These are phyloP conservation scores for Hanseniaspora thailandica DNA, from an alignment of 805 yeast species.

Conservation along the genomic window DNA sequence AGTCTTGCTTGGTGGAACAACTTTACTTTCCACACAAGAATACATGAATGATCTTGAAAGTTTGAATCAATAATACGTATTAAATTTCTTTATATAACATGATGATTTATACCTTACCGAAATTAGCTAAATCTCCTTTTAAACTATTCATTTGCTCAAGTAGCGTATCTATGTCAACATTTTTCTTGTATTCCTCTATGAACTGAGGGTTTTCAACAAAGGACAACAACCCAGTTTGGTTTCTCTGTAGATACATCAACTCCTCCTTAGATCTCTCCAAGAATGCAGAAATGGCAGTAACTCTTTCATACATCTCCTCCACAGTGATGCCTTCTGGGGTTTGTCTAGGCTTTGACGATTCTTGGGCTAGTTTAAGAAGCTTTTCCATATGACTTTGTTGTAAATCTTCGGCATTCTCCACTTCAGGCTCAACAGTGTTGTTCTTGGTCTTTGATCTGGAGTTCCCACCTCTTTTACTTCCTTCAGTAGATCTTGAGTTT, in stretches of 20 bases:
- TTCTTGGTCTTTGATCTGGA: slow-evolving; percentile 3
- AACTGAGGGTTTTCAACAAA: slow-evolving; percentile 35
- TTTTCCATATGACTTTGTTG: slow-evolving; percentile 13
- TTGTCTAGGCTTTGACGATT: slow-evolving; percentile 70
- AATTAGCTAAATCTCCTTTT: background rate
- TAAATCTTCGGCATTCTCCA: slow-evolving; percentile 16
- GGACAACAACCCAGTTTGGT: slow-evolving; percentile 39
- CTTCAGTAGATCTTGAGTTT: background rate
- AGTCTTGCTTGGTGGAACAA: slow-evolving; percentile 71
- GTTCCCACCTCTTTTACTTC: background rate
- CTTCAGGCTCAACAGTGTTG: slow-evolving; percentile 14
- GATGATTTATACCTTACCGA: background rate
- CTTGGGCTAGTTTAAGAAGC: slow-evolving; percentile 24
- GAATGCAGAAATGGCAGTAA: slow-evolving; percentile 83
- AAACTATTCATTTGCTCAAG: slow-evolving; percentile 57
- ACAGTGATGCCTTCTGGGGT: slow-evolving; percentile 67
- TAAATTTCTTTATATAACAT: background rate
- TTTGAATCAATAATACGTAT: background rate
- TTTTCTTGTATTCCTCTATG: slow-evolving; percentile 31
- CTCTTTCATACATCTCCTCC: slow-evolving; percentile 76
- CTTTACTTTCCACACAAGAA: slow-evolving; percentile 38
- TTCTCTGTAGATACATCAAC: slow-evolving; percentile 59
- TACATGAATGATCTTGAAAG: slow-evolving; percentile 23
- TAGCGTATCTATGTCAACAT: slow-evolving; percentile 41
- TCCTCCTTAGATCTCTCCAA: slow-evolving; percentile 79